Base-by-base conservation (phyloP, 306 rosid genomes). In the Lagenaria siceraria region DNA sequence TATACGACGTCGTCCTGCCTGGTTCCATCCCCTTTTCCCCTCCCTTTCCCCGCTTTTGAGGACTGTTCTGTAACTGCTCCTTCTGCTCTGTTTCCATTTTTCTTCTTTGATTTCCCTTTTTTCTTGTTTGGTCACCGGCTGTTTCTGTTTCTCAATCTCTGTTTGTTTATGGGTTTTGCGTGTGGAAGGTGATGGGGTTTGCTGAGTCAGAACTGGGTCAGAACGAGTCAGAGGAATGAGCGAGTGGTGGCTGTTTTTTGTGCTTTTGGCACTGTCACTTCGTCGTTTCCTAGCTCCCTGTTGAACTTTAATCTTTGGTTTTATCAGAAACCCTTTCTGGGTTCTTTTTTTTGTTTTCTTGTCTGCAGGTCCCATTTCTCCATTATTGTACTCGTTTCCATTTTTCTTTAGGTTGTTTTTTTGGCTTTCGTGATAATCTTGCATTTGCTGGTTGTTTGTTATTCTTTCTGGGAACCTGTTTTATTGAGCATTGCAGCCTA, bases 241-340 rank as follows among this genome's bases (percentile, higher is more conserved):
- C n/a, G 22, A 65, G 33, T 21, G 38, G 19, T 48, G 59, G 19
- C 55, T 18, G 59, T 0, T 77, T 62, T 31, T 64, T 6, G 21
- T 58, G n/a, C 80, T 60, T 60, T 76, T 78, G 72, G 69, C 42
- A 48, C 62, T 18, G 74, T 77, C 25, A 13, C 83, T 12, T 78
- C 84, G 66, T 86, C 79, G 85, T 80, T 87, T 83, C 80, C 73
- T 48, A 27, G 49, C 51, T 33, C 33, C 43, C 69, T 62, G 4
- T 8, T 77, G 62, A n/a, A 19, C 43, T 43, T 72, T 64, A 5
- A 33, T 6, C 58, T 31, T 43, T 69, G 15, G 7, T 63, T 77
- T 77, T 31, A 46, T 43, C 80, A 29, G 76, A 24, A 65, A 19
- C 75, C 35, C 63, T 35, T 49, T 18, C 42, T 65, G 74, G 59